These are phyloP conservation scores for Leptographium lundbergii DNA, from an alignment of 2,329 filamentous ascomycete species.

Conservation along the genomic window DNA sequence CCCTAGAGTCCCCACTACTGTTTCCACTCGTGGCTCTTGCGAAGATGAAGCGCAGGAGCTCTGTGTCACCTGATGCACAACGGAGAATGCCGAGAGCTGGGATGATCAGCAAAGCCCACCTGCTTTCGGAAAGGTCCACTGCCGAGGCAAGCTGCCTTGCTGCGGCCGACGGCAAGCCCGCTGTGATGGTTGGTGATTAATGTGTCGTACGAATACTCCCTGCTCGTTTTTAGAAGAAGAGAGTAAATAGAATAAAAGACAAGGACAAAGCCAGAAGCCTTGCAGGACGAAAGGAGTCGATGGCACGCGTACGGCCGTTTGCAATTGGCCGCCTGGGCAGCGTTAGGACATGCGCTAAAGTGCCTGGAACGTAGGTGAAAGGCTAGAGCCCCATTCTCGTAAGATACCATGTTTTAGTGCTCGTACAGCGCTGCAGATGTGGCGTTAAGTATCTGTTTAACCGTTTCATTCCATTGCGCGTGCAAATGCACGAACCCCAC, in stretches of 20 bases:
- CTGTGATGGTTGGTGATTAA: no score
- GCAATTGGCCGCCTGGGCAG: no score
- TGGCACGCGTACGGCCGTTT: no score
- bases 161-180: no score
- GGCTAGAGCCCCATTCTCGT: background rate
- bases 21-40: background rate
- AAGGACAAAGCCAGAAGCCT: no score
- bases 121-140: background rate
- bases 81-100: background rate
- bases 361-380: background rate
- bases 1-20: background rate
- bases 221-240: no score
- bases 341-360: background rate
- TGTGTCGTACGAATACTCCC: no score
- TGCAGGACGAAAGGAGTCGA: no score
- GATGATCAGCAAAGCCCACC: background rate
- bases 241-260: no score
- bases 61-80: background rate
- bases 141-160: no score
- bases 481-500: background rate
- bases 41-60: background rate
- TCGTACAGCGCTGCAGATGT: background rate
- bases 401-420: background rate
- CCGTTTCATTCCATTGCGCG: background rate
- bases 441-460: background rate